Evolutionary conservation across 2,329 filamentous ascomycete species (phyloP), one percentile per base, ranked within the genome.

Genomic region (Fragosphaeria purpurea): DNA sequence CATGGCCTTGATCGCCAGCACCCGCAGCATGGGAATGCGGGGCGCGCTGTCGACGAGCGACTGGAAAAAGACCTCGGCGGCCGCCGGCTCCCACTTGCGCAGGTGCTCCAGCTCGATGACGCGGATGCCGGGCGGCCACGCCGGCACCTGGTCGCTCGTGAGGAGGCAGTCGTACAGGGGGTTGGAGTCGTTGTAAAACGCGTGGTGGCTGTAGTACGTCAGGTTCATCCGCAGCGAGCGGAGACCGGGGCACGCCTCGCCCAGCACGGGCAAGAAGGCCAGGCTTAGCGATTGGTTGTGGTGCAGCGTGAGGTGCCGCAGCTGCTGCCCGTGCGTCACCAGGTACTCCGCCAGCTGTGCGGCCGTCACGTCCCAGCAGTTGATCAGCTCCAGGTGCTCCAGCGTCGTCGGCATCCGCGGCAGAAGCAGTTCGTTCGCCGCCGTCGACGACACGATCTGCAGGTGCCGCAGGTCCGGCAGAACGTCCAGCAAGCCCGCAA

Each of bases 271-370:
- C 6, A 93, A 71, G 59, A 95, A 96, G 0, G 76, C 79, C 41
- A 96, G 68, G 59, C 82, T 85, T 40, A 96, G 71, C 3, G 83
- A 81, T 54, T 87, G 82, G 59, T 95, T 95, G 65, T 95, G 86
- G 48, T 84, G 79, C 5, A 96, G 70, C 1, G 74, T 76, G 7
- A 97, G 72, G 39, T 77, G 76, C 48, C 76, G 75, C 30, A 97
- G 69, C n/a, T 78, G 69, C 30, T 70, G 66, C 0, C 89, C 90
- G 58, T 87, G 81, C 1, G 76, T 76, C 6, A 71, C 62, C 41
- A 96, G 72, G 60, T 85, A 95, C 0, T 66, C 62, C 32, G 73
- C 69, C 30, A 96, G 67, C 52, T 82, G 75, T 4, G 81, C 74
- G 1, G 87, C 84, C 5, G 74, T 80, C 8, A 95, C 67, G 54